A percentile compares a stretch with the other conserved stretches of the same genome.
phyloP scores from a whole-genome alignment of 345 rosid species.

The Pugionium cornutum region DNA sequence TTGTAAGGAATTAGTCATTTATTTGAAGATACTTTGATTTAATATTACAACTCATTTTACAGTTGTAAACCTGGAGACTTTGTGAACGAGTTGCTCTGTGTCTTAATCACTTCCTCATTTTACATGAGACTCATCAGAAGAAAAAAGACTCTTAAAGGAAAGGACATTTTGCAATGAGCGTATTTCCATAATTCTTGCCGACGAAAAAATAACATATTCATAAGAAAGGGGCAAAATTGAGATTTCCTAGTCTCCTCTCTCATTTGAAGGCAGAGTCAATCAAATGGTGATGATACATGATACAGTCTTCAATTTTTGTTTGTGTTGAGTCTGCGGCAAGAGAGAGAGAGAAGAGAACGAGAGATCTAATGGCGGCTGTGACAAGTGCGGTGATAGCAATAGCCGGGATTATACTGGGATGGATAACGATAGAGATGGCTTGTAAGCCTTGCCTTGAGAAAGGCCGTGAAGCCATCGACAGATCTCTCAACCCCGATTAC shows the following conservation, averaged over 20 bases:
- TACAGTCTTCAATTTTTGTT: conserved; percentile 13
- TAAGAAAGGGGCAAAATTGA: conserved; percentile 11
- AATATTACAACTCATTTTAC: too few relatives aligned
- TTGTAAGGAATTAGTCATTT: too few relatives aligned
- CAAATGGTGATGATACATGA: neutral
- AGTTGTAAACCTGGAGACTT: too few relatives aligned
- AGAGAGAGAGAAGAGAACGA: conserved; percentile 12
- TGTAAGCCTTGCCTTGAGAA: conserved; percentile 77
- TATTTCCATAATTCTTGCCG: conserved; percentile 15
- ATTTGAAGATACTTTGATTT: too few relatives aligned
- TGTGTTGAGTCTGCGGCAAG: conserved; percentile 5
- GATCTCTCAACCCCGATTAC: conserved; percentile 76
- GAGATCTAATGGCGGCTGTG: conserved; percentile 56
- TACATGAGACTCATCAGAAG: too few relatives aligned
- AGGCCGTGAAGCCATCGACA: conserved; percentile 79
- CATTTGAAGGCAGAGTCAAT: conserved; percentile 12
- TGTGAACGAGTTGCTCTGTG: too few relatives aligned
- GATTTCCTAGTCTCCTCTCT: neutral
- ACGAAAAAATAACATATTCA: conserved; percentile 22
- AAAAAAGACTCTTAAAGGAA: too few relatives aligned
- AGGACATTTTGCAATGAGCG: too few relatives aligned
- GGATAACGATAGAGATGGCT: conserved; percentile 82
- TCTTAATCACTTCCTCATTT: neutral
- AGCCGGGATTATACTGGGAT: conserved; percentile 68
- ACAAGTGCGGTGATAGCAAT: conserved; percentile 68